phyloP scores from a whole-genome alignment of 257 asterid genomes.

The Solanum sitiens region DNA sequence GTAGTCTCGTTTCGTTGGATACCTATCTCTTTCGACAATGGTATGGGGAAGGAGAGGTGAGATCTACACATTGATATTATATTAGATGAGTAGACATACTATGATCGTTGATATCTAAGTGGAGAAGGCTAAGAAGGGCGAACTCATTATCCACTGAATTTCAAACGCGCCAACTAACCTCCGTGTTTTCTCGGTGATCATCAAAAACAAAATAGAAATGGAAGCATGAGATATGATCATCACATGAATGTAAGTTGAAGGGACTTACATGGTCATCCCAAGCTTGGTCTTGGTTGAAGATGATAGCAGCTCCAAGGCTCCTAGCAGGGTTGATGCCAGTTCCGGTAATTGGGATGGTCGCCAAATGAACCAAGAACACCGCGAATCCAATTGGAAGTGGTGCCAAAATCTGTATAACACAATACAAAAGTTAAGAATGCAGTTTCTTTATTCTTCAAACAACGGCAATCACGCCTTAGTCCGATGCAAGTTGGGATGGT shows the following conservation, averaged over 20 bases:
- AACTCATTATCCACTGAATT: too few relatives aligned
- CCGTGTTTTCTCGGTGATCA: too few relatives aligned
- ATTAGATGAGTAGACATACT: too few relatives aligned
- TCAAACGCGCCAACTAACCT: too few relatives aligned
- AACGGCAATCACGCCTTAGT: background rate
- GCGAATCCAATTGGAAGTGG: constrained; percentile 49
- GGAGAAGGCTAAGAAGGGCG: background rate
- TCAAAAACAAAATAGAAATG: background rate
- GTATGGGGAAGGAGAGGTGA: background rate
- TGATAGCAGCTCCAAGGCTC: constrained; percentile 48
- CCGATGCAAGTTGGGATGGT: background rate
- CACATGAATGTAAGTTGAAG: background rate
- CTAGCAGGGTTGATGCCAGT: constrained; percentile 46
- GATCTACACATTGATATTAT: background rate
- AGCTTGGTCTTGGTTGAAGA: constrained; percentile 27
- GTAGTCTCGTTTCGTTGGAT: background rate
- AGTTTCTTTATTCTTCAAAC: background rate
- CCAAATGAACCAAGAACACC: constrained; percentile 41
- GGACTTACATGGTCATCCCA: constrained; percentile 42
- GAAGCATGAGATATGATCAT: background rate
- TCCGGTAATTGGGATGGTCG: constrained; percentile 46
- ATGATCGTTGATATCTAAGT: too few relatives aligned
- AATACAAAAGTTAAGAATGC: background rate
- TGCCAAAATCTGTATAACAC: constrained; percentile 28
- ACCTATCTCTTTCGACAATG: background rate